Percentiles rank a stretch among this genome's conserved stretches.
Evolutionary conservation across 164 flowering plant genomes (phyloP).

Genomic region (Aristolochia californica): DNA sequence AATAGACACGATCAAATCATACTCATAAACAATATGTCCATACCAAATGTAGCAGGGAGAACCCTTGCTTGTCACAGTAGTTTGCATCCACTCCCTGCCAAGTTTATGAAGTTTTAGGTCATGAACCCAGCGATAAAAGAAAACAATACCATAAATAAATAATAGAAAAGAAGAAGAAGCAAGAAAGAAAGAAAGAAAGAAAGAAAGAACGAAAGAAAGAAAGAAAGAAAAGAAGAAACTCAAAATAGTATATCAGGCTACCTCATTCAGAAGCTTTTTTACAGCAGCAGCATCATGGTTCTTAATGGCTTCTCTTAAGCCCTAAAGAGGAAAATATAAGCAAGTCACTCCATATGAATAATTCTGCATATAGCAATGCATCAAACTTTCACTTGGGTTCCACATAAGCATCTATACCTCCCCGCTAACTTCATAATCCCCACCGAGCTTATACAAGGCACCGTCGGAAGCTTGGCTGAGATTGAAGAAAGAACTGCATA

Average conservation of each 20-base stretch:
- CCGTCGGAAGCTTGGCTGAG: slow-evolving; percentile 33
- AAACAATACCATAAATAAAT: no score
- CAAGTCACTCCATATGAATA: background rate
- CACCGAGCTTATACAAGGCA: slow-evolving; percentile 22
- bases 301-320: slow-evolving; percentile 91
- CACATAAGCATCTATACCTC: slow-evolving; percentile 45
- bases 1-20: no score
- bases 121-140: no score
- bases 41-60: slow-evolving; percentile 89
- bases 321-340: slow-evolving; percentile 29
- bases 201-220: no score
- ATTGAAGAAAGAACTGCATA: slow-evolving; percentile 37
- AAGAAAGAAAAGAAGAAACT: no score
- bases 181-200: no score
- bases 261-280: slow-evolving; percentile 70
- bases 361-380: background rate
- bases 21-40: slow-evolving; percentile 5
- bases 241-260: slow-evolving; percentile 10
- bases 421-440: slow-evolving; percentile 71
- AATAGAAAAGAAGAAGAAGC: no score
- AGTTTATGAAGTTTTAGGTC: slow-evolving; percentile 3
- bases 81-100: slow-evolving; percentile 93
- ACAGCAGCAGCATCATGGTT: slow-evolving; percentile 60
- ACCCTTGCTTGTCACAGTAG: slow-evolving; percentile 86
- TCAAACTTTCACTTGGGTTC: no score